Percentiles rank a stretch among this genome's conserved stretches.
Evolutionary conservation across 2,329 filamentous ascomycete genomes (phyloP).

Genomic region (Chaetomium globosum): DNA sequence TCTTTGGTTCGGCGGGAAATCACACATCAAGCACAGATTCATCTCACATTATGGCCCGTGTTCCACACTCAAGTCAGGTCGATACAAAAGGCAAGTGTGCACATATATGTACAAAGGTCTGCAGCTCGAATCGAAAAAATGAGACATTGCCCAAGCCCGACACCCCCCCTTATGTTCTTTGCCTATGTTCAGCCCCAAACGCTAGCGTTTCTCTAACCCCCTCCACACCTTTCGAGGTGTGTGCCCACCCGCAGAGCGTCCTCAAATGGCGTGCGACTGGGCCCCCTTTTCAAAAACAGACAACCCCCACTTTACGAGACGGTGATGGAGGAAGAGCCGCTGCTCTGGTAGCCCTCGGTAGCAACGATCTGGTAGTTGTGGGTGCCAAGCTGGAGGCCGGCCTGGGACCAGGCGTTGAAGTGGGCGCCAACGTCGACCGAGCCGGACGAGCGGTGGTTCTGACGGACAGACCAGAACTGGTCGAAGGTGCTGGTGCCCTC

Average conservation of each 20-base stretch:
- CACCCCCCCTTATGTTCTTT: not conserved
- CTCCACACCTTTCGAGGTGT: not conserved
- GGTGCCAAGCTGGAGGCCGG: constrained; percentile 51
- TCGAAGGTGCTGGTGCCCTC: constrained; percentile 52
- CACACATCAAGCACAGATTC: too few relatives aligned
- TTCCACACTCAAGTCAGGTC: not conserved
- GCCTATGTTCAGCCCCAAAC: not conserved
- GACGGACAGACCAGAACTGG: constrained; percentile 55
- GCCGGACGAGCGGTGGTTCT: constrained; percentile 50
- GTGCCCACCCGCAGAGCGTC: constrained; percentile 1
- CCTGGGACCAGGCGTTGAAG: constrained; percentile 54
- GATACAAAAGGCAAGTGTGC: not conserved
- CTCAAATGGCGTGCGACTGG: not conserved
- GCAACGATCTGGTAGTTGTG: constrained; percentile 58
- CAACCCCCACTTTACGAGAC: constrained; percentile 16
- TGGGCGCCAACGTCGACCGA: constrained; percentile 54
- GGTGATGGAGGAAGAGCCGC: constrained; percentile 26
- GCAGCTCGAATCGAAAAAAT: not conserved
- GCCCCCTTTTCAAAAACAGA: not conserved
- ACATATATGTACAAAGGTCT: constrained; percentile 4
- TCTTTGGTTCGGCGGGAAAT: too few relatives aligned
- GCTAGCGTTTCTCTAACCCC: not conserved
- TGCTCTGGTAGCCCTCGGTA: constrained; percentile 50
- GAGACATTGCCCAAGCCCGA: not conserved
- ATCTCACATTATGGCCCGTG: not conserved